Evolutionary conservation across 2,329 filamentous ascomycete species (phyloP), one percentile per base, ranked within the genome.

Genomic region (Neonectria ditissima): DNA sequence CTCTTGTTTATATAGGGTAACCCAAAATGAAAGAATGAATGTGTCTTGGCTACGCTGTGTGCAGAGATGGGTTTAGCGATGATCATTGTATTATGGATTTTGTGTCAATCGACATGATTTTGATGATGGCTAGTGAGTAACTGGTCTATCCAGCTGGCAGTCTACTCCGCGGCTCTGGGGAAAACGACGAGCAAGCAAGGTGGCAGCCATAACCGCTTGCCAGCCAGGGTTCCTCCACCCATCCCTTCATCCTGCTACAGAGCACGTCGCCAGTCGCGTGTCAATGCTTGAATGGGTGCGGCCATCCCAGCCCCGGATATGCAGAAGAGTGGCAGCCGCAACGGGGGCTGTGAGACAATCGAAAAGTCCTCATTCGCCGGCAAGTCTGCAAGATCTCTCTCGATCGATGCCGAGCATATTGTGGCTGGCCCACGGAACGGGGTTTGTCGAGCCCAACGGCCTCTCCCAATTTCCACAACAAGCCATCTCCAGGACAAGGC

Each of bases 1-100:
- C 58, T 65, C 65, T 71, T 70, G 60, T 66, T 59, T 52, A 55
- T 64, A 54, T 57, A 57, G 43, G 63, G 59, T 67, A 34, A 52
- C 16, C 37, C 53, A 18, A 45, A 32, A 44, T 34, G 44, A 55
- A 44, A 30, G 28, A 56, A 54, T 34, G 30, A 54, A 41, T 45
- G 32, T 50, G 44, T 51, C 13, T 24, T 51, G 39, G 20, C 30
- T n/a, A 16, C 22, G 28, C 28, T n/a, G 47, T n/a, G 13, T 50
- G 28, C n/a, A 10, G 28, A 50, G 26, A 22, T 28, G 5, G 18
- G 47, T 32, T 50, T n/a, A 50, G n/a, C 18, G 7, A 6, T 26
- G 24, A 6, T 32, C 9, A 50, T 28, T 16, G 24, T 8, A 8
- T 14, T 13, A 16, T 20, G 20, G 5, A 24, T 24, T 10, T 14